Conservation (phyloP, 2,329 filamentous ascomycete species). For the Venturiaceae sp. region DNA sequence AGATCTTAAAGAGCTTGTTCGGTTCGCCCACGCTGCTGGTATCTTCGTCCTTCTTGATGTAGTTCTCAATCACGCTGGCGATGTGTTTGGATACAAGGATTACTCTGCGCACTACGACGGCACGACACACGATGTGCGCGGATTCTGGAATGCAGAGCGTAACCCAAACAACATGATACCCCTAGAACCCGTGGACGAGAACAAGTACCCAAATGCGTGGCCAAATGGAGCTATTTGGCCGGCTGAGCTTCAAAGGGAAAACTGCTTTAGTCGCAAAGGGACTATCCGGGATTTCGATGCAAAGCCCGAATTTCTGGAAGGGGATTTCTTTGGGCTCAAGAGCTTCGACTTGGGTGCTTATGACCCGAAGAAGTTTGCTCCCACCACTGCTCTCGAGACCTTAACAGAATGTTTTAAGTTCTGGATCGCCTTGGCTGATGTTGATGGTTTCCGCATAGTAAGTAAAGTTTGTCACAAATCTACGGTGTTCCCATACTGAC, state of each 20-base stretch:
- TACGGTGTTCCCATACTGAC: background rate
- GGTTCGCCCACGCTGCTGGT: conserved; percentile 12
- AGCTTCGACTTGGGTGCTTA: conserved; percentile 13
- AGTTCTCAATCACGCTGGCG: conserved; percentile 13
- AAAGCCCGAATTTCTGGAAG: conserved; percentile 14
- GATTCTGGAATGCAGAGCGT: conserved; percentile 11
- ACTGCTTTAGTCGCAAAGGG: conserved; percentile 10
- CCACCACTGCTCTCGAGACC: conserved; percentile 11
- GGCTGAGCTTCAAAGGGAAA: conserved; percentile 13
- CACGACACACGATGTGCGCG: background rate
- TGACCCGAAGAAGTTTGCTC: conserved; percentile 10
- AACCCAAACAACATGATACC: background rate
- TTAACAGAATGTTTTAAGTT: conserved; percentile 15
- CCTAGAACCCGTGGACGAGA: background rate
- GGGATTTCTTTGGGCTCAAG: conserved; percentile 16
- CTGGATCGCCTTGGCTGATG: conserved; percentile 16
- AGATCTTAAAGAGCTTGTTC: conserved; percentile 14
- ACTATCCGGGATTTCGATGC: conserved; percentile 14
- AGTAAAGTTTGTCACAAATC: background rate
- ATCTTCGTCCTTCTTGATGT: conserved; percentile 17
- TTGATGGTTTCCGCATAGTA: conserved; percentile 14
- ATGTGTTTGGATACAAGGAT: conserved; percentile 8
- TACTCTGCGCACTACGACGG: background rate
- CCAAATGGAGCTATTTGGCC: conserved; percentile 16
- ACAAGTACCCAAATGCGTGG: background rate